phyloP scores from a whole-genome alignment of 2,329 filamentous ascomycete genomes.

The Sarocladium oryzae region DNA sequence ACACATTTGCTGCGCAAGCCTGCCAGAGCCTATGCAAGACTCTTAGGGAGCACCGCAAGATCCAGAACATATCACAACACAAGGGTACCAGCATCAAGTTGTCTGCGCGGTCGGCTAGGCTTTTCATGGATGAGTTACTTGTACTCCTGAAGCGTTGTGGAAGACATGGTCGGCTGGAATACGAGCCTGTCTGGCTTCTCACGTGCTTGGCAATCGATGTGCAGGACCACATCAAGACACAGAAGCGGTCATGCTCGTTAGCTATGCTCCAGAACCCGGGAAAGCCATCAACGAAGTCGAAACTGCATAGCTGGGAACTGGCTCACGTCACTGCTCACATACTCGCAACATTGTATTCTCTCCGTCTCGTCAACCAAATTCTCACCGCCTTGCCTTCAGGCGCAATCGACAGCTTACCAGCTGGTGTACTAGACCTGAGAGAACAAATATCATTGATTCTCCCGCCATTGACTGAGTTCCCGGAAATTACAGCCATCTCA shows the following conservation, averaged over 20 bases:
- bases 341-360: slow-evolving; percentile 54
- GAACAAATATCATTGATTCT: neutral
- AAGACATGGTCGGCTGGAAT: neutral
- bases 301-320: slow-evolving; percentile 35
- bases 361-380: slow-evolving; percentile 30
- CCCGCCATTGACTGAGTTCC: slow-evolving; percentile 20
- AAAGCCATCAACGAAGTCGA: neutral
- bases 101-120: neutral
- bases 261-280: neutral
- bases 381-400: neutral
- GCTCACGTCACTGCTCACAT: slow-evolving; percentile 57
- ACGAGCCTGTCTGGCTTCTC: neutral
- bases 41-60: slow-evolving; percentile 3
- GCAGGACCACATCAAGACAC: neutral
- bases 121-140: slow-evolving; percentile 15
- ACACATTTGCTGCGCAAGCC: slow-evolving; percentile 27
- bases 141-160: slow-evolving; percentile 13
- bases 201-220: slow-evolving; percentile 2
- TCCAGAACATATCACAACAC: slow-evolving; percentile 14
- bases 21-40: neutral
- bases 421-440: slow-evolving; percentile 5
- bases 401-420: slow-evolving; percentile 4
- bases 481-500: slow-evolving; percentile 11
- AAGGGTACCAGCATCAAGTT: slow-evolving; percentile 21
- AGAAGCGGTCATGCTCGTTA: neutral